Conservation (phyloP, 2,329 filamentous ascomycete species). For the Colletotrichum tamarilloi region DNA sequence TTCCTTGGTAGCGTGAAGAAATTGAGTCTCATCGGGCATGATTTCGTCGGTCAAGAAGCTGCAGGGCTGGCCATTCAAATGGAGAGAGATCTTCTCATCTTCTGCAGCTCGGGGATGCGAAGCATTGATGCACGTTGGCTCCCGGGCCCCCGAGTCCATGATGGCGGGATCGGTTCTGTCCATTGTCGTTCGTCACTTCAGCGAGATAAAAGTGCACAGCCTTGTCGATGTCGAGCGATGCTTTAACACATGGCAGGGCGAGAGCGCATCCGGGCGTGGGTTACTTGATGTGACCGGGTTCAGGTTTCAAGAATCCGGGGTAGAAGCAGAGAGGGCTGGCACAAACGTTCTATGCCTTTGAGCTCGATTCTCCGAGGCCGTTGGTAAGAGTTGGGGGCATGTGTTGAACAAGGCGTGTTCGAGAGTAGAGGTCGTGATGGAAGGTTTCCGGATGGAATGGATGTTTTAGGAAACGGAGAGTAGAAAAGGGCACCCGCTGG, state of each 20-base stretch:
- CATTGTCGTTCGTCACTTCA: constrained; percentile 4
- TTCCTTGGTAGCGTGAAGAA: neutral
- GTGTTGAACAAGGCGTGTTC: constrained; percentile 1
- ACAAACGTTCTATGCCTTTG: constrained; percentile 17
- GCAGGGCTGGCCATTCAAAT: constrained; percentile 33
- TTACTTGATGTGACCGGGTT: neutral
- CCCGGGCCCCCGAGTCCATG: constrained; percentile 26
- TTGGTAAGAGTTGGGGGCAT: constrained; percentile 3
- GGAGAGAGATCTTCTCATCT: constrained; percentile 10
- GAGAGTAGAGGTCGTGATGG: constrained; percentile 2
- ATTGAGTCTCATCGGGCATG: constrained; percentile 29
- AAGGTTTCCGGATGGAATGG: constrained; percentile 6
- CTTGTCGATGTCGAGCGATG: constrained; percentile 13
- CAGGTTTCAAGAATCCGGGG: constrained; percentile 29
- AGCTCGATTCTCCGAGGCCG: neutral
- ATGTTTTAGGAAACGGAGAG: constrained; percentile 5
- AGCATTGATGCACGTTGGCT: constrained; percentile 32
- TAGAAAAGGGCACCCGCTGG: neutral
- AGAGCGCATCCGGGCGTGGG: constrained; percentile 11
- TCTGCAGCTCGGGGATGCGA: constrained; percentile 32
- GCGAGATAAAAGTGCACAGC: constrained; percentile 15
- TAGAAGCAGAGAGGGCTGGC: constrained; percentile 19
- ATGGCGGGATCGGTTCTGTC: constrained; percentile 10
- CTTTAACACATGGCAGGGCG: constrained; percentile 21
- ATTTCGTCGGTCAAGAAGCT: constrained; percentile 29